phyloP scores from a whole-genome alignment of 106 monocot genomes.

The Acorus gramineus region DNA sequence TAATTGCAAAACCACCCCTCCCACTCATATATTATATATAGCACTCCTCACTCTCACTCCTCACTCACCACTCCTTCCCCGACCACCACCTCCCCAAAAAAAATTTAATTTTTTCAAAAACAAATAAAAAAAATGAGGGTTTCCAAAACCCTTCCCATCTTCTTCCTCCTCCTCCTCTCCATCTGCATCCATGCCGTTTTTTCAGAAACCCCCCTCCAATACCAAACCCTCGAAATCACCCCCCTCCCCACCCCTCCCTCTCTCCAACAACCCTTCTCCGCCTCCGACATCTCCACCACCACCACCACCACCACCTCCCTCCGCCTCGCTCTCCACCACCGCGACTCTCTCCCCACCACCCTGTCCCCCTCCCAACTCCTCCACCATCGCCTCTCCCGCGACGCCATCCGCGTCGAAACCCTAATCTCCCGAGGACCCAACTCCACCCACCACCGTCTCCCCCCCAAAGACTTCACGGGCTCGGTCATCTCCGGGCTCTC shows the following conservation, averaged over 20 bases:
- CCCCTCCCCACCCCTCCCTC: not conserved
- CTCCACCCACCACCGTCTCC: not conserved
- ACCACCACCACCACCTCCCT: not conserved
- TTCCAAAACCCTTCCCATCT: conserved; percentile 1
- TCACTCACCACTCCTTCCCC: too few species aligned
- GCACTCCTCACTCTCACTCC: too few species aligned
- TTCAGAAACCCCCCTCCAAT: not conserved
- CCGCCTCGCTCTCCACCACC: conserved; percentile 10
- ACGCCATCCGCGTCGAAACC: conserved; percentile 11
- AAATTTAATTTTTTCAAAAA: too few species aligned
- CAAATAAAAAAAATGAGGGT: too few species aligned
- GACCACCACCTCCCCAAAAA: too few species aligned
- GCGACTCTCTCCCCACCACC: conserved; percentile 4
- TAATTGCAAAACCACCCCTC: too few species aligned
- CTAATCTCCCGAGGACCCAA: conserved; percentile 4
- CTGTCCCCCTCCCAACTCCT: conserved; percentile 6
- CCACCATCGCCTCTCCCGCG: conserved; percentile 15
- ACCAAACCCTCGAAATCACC: conserved; percentile 5
- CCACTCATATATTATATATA: too few species aligned
- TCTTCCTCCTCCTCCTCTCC: conserved; percentile 1
- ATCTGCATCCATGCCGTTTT: not conserved
- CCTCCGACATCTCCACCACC: not conserved
- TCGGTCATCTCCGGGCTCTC: conserved; percentile 50
- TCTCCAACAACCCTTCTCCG: not conserved
- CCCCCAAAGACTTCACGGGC: conserved; percentile 22